Evolutionary conservation across 1,284 basidiomycete species (phyloP), one percentile per base, ranked within the genome.

Genomic region (Cystobasidium sp.): DNA sequence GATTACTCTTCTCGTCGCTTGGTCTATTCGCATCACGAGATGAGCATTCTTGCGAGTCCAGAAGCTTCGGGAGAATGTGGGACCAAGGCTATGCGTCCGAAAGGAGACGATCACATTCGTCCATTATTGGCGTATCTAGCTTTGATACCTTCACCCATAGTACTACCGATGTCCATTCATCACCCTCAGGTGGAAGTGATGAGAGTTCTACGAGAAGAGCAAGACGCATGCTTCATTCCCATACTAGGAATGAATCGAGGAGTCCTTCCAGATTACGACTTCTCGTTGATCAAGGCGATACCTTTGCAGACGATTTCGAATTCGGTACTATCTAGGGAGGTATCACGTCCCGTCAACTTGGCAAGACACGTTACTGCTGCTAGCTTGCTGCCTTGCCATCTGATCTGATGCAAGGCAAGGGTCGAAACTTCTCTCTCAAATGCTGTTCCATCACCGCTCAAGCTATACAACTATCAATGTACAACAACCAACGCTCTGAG

Each of bases 1-100:
- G 56, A 9, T 20, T 71, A 9, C 69, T 71, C 12, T 71, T 71
- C 24, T 71, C 69, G 2, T 71, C 69, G 22, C 61, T 71, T 37
- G 69, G 69, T 41, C 61, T 71, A 2, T 63, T 66, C 22, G 64
- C 49, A 20, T 12, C 20, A 4, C n/a, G 14, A 10, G 24, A 53
- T 52, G 49, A 53, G 12, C 31, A 43, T 20, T 6, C 7, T 41
- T 6, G 61, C 22, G 18, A 43, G 14, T 20, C 16, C 7, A 52
- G 22, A 20, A 41, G 8, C 14, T 9, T 31, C 16, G n/a, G 47
- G 12, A 31, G 3, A 39, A 63, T 49, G n/a, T 43, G 61, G 39
- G 41, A 71, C 55, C 46, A 41, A n/a, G 47, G 16, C 10, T 41
- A 64, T 31, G 59, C 59, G 39, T 71, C 41, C 22, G 58, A 71